A percentile compares a stretch with the other conserved stretches of the same genome.
Conservation (phyloP, 208 protist species). For the Leishmania turanica region DNA sequence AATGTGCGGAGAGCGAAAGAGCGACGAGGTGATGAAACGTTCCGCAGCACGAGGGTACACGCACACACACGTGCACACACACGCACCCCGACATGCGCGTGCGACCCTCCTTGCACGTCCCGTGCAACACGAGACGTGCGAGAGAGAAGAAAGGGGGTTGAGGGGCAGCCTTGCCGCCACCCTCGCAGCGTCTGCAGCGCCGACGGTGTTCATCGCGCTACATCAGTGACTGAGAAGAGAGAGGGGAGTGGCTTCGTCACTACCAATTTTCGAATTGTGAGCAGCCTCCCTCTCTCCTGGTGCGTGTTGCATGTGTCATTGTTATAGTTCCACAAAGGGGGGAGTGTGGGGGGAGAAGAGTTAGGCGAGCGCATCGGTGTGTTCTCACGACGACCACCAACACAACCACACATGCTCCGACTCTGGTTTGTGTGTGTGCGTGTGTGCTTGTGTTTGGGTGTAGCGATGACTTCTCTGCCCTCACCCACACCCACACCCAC, state of each 20-base stretch:
- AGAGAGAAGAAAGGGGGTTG: background rate
- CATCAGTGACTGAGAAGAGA: background rate
- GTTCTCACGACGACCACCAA: too few species aligned
- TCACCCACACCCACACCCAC: too few species aligned
- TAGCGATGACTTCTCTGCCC: background rate
- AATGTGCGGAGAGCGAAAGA: background rate
- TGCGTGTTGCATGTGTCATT: background rate
- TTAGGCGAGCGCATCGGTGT: background rate
- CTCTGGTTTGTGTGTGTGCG: background rate
- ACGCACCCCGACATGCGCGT: background rate
- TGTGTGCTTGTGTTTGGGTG: background rate
- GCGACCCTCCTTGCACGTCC: background rate
- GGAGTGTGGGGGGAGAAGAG: background rate
- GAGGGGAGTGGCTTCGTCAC: background rate
- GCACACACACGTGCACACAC: background rate
- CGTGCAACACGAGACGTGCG: background rate
- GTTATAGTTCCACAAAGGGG: background rate
- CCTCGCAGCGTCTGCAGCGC: background rate
- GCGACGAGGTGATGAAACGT: background rate
- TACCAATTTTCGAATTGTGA: background rate
- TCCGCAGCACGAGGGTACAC: background rate
- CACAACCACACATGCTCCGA: background rate
- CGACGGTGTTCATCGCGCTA: background rate
- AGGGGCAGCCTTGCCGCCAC: background rate
- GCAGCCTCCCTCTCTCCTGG: background rate